These are phyloP conservation scores for Wickerhamomyces alni DNA, from an alignment of 805 yeast genomes.

Conservation along the genomic window DNA sequence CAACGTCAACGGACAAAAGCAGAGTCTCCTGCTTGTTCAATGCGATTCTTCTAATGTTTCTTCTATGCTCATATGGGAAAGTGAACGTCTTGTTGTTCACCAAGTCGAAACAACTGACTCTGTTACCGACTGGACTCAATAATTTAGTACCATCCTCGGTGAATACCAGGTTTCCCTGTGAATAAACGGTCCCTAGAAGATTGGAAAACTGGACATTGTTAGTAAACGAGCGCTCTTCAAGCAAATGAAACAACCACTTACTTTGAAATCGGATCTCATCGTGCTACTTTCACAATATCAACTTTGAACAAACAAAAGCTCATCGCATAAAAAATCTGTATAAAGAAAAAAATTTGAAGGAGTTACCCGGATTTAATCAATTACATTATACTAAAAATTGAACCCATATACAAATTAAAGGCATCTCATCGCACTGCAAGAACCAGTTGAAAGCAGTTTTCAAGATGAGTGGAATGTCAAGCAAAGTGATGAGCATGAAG, in stretches of 20 bases:
- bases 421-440: too few species aligned
- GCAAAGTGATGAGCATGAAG: conserved; percentile 78
- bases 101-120: conserved; percentile 85
- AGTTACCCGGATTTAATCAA: conserved; percentile 6
- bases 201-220: conserved; percentile 56
- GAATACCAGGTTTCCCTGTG: conserved; percentile 85
- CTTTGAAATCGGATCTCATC: conserved; percentile 79
- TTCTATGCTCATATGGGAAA: conserved; percentile 87
- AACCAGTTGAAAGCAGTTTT: too few species aligned
- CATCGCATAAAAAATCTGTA: conserved; percentile 10
- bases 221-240: too few species aligned
- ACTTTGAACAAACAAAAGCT: conserved; percentile 3
- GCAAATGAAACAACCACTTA: conserved; percentile 5
- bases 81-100: conserved; percentile 82
- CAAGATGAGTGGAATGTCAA: conserved; percentile 38
- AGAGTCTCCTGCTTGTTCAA: conserved; percentile 78
- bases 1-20: conserved; percentile 76
- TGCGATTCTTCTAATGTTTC: conserved; percentile 73
- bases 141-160: conserved; percentile 81
- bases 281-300: not conserved
- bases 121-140: conserved; percentile 89
- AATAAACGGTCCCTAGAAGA: conserved; percentile 88
- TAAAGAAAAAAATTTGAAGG: conserved; percentile 2
- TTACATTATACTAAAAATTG: not conserved
- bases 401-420: too few species aligned